These are phyloP conservation scores for Phytophthora idaei DNA, from an alignment of 352 stramenopile species.

Conservation along the genomic window DNA sequence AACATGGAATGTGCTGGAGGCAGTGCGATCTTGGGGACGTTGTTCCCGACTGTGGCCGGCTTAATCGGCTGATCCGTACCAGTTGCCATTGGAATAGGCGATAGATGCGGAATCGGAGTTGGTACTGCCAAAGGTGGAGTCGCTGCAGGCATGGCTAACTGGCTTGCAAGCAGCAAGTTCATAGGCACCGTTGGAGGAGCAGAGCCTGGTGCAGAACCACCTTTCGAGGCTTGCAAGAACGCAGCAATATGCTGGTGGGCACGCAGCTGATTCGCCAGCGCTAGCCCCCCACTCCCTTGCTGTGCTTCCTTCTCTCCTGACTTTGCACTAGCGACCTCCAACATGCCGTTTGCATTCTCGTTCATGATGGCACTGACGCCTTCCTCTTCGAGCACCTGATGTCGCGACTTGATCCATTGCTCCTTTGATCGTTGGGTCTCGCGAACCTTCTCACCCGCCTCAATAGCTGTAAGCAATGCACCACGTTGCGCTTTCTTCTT, in stretches of 20 bases:
- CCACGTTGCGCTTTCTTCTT: slow-evolving; percentile 29
- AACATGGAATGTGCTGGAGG: slow-evolving; percentile 42
- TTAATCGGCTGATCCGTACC: slow-evolving; percentile 24
- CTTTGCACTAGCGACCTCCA: slow-evolving; percentile 28
- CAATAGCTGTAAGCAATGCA: slow-evolving; percentile 55
- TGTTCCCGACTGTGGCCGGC: slow-evolving; percentile 16
- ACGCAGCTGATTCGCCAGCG: slow-evolving; percentile 36
- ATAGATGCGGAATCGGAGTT: slow-evolving; percentile 13
- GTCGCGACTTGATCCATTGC: slow-evolving; percentile 60
- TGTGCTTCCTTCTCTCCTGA: slow-evolving; percentile 18
- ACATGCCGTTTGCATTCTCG: slow-evolving; percentile 41
- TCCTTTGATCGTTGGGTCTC: slow-evolving; percentile 65
- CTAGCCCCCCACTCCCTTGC: slow-evolving; percentile 29
- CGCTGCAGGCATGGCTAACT: slow-evolving; percentile 23
- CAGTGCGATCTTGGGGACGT: slow-evolving; percentile 44
- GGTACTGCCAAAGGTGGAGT: slow-evolving; percentile 16
- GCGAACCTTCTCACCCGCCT: slow-evolving; percentile 55
- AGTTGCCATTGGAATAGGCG: neutral
- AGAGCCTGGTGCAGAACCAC: slow-evolving; percentile 1
- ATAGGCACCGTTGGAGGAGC: slow-evolving; percentile 11
- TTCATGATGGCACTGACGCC: slow-evolving; percentile 58
- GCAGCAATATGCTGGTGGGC: slow-evolving; percentile 38
- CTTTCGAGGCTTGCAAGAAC: slow-evolving; percentile 31
- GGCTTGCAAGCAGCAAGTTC: slow-evolving; percentile 27
- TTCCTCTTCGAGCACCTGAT: slow-evolving; percentile 68